A percentile compares a stretch with the other conserved stretches of the same genome.
phyloP scores from a whole-genome alignment of 371 early-diverging fungal species.

The Lichtheimia corymbifera region DNA sequence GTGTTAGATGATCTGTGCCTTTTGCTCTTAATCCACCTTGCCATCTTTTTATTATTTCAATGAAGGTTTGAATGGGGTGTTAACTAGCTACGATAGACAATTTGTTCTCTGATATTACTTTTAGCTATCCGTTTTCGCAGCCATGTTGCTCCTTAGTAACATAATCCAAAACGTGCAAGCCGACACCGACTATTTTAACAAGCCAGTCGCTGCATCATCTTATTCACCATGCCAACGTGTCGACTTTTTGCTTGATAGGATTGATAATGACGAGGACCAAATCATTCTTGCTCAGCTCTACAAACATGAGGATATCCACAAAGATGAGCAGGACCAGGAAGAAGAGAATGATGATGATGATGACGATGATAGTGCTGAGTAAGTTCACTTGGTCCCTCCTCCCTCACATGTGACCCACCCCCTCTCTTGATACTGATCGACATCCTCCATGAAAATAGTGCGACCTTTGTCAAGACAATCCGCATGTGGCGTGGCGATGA shows the following conservation, averaged over 20 bases:
- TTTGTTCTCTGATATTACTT: too few species aligned
- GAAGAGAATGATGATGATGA: neutral
- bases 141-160: neutral
- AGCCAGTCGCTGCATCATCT: slow-evolving; percentile 7
- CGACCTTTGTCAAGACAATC: slow-evolving; percentile 7
- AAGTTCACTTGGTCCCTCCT: neutral
- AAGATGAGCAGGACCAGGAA: slow-evolving; percentile 7
- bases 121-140: neutral
- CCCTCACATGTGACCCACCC: neutral
- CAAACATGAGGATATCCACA: neutral
- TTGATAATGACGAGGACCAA: slow-evolving; percentile 17
- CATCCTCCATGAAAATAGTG: slow-evolving; percentile 2
- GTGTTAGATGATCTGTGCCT: too few species aligned
- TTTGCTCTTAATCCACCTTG: too few species aligned
- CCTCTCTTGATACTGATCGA: neutral
- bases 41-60: too few species aligned
- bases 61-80: too few species aligned
- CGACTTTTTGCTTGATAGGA: slow-evolving; percentile 18
- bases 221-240: slow-evolving; percentile 8
- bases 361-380: slow-evolving; percentile 3
- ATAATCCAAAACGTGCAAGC: neutral
- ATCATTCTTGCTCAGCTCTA: slow-evolving; percentile 18
- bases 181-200: slow-evolving; percentile 20
- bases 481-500: slow-evolving; percentile 13
- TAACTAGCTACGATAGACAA: too few species aligned